Base-by-base conservation (phyloP, 352 stramenopile genomes). In the Pythium vanterpoolii region DNA sequence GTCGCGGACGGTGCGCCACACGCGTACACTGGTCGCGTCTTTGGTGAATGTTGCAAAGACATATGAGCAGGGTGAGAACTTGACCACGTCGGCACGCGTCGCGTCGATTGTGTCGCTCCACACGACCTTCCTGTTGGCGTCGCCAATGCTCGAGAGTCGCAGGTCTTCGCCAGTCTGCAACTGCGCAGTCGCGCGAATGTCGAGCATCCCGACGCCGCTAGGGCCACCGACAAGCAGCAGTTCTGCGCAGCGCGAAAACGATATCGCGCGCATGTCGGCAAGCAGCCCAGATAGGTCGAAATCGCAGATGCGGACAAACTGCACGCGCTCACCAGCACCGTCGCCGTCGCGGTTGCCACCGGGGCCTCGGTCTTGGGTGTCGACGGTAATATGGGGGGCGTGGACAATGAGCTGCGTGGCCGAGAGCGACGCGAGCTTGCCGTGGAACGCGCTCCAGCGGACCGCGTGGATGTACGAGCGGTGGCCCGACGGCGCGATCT, bases 391-490 rank as follows among this genome's bases (percentile, higher is more conserved):
- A 57, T 80, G 72, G 11, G 84, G 84, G 11, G 76, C 74, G 56
- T 93, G 84, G 18, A 94, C 72, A 26, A 91, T 67, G 27, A 94
- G 63, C 31, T 77, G 73, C 30, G 73, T 70, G 42, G 63, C 39
- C 36, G 84, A 94, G 56, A 94, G 71, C 39, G 84, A 91, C 24
- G 75, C 79, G n/a, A 94, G 47, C 43, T 86, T 88, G 40, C 69
- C 82, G 58, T 90, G 84, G 59, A 89, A 90, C 1, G 75, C 62
- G 69, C 78, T 90, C 82, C 82, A 94, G 48, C 81, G 83, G 54
- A 90, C 76, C 49, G 85, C 81, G 6, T 67, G 56, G 51, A 94
- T 77, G 44, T 78, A 68, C 58, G 69, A 65, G 14, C 60, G 56
- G 55, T 94, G 82, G 59, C 78, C 78, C 18, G 82, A 76, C 16